These are phyloP conservation scores for Escovopsis sp. DNA, from an alignment of 2,329 filamentous ascomycete genomes.

Conservation along the genomic window DNA sequence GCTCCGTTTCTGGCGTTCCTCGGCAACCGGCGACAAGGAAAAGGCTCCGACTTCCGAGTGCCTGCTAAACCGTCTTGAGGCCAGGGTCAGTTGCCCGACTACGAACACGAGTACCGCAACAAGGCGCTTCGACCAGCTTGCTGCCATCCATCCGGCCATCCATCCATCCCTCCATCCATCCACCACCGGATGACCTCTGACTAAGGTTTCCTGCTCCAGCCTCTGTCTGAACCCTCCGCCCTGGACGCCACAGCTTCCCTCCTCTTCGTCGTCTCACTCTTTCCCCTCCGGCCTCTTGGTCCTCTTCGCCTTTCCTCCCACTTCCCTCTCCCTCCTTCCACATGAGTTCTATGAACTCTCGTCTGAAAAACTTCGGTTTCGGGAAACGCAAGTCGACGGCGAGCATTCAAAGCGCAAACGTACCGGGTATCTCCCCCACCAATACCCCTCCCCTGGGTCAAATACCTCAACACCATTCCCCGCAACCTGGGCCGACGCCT, in stretches of 20 bases:
- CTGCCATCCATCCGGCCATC: not conserved
- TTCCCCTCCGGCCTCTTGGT: slow-evolving; percentile 11
- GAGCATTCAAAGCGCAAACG: slow-evolving; percentile 36
- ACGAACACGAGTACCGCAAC: not conserved
- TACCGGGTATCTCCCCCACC: slow-evolving; percentile 24
- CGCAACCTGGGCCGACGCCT: slow-evolving; percentile 18
- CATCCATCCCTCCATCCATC: too few relatives aligned
- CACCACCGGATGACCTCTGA: slow-evolving; percentile 1
- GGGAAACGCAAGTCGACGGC: slow-evolving; percentile 61
- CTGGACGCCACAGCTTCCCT: slow-evolving; percentile 1
- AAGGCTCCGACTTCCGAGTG: too few relatives aligned
- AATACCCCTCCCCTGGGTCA: slow-evolving; percentile 27
- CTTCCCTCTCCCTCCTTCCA: slow-evolving; percentile 16
- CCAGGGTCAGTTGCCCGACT: not conserved
- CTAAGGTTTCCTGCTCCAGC: slow-evolving; percentile 3
- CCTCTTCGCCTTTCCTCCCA: slow-evolving; percentile 4
- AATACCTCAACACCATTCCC: slow-evolving; percentile 32
- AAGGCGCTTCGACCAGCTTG: not conserved
- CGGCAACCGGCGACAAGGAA: too few relatives aligned
- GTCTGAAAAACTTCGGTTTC: slow-evolving; percentile 67
- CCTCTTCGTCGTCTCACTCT: slow-evolving; percentile 4
- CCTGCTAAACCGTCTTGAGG: not conserved
- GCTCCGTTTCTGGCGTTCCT: too few relatives aligned
- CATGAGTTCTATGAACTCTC: slow-evolving; percentile 69
- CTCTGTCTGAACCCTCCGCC: slow-evolving; percentile 2